Base-by-base conservation (phyloP, 2,329 filamentous ascomycete species). In the Diaporthe helianthi region DNA sequence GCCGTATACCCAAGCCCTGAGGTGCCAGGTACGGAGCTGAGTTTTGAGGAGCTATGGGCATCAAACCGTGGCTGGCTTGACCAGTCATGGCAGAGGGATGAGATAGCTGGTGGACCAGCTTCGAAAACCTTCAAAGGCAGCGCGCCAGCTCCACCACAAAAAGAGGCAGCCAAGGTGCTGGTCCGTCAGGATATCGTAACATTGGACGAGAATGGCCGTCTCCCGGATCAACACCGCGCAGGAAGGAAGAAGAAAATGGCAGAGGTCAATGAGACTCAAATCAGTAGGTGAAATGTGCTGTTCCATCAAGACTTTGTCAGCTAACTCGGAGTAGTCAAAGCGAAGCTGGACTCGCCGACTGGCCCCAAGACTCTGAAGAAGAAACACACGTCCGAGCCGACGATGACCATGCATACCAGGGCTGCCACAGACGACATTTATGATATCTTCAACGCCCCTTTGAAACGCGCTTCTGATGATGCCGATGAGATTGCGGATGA, bases 361-460 rank as follows among this genome's bases (percentile, higher is more conserved):
- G 88, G 90, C n/a, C 90, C 89, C 4, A 98, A 97, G 79, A 86
- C 95, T 67, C 92, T 90, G 73, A 93, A 93, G 79, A 96, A 92
- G 78, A 90, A 90, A 67, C 74, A 79, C 74, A 73, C 80, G 2
- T 83, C 86, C 64, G 95, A 98, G 79, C 93, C 94, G n/a, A 99
- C 96, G 1, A 98, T 99, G 94, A 99, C 96, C 0, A 88, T 99
- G 73, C 94, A 98, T 77, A 99, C 96, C 15, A 93, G 89, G 75
- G 95, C 96, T 73, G 96, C 96, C 5, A 98, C 95, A 72, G 94
- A 98, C 74, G 96, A 99, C 74, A 98, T 99, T 65, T 98, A 98
- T 76, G 94, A 94, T 69, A 93, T 99, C 58, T 99, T 98, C 81
- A 98, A 96, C 76, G 92, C 96, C 69, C 95, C 96, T 1, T 79